phyloP scores from a whole-genome alignment of 345 rosid genomes.

The Hibiscus syriacus region DNA sequence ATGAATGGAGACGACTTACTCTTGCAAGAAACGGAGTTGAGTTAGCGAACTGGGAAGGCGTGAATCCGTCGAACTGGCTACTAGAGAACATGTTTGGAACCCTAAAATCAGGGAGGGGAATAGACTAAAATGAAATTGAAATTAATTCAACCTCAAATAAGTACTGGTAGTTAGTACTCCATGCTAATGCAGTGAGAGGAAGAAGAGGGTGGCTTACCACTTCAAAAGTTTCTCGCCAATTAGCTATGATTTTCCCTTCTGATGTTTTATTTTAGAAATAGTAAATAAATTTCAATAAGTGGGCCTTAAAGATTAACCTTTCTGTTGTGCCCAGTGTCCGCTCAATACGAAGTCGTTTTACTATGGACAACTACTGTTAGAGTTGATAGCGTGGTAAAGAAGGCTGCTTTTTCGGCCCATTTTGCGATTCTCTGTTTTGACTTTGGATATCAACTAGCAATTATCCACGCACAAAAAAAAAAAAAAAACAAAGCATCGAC shows the following conservation, averaged over 20 bases:
- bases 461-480: no score
- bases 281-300: background rate
- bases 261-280: background rate
- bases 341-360: background rate
- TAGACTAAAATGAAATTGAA: background rate
- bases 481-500: no score
- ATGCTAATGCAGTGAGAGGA: no score
- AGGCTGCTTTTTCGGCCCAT: background rate
- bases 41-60: slow-evolving; percentile 51
- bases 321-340: background rate
- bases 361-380: background rate
- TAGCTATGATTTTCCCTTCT: background rate
- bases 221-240: background rate
- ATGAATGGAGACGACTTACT: no score
- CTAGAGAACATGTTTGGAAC: slow-evolving; percentile 50
- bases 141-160: no score
- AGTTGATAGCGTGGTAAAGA: background rate
- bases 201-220: background rate
- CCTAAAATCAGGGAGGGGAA: background rate
- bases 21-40: slow-evolving; percentile 46
- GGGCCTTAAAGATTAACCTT: background rate
- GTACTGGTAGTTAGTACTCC: background rate
- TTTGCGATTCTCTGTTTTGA: no score
- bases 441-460: no score
- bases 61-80: slow-evolving; percentile 77